These are phyloP conservation scores for Phytophthora cactorum DNA, from an alignment of 352 stramenopile species.

Conservation along the genomic window DNA sequence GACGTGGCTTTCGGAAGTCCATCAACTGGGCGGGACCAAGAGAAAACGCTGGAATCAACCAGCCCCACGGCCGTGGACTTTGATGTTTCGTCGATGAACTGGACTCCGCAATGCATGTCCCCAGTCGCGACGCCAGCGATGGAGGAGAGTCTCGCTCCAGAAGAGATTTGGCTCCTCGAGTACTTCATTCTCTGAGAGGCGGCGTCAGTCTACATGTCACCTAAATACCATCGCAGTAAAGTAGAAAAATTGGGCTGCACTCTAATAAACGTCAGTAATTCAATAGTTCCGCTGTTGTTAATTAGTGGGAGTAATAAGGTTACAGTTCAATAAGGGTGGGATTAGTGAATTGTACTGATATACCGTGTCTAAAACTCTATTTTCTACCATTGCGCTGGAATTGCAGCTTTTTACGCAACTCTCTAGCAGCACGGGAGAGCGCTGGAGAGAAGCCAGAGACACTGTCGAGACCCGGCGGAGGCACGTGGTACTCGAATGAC, in stretches of 20 bases:
- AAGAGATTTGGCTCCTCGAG: slow-evolving; percentile 70
- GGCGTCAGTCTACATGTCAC: slow-evolving; percentile 12
- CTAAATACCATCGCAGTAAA: slow-evolving; percentile 12
- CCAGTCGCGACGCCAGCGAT: slow-evolving; percentile 7
- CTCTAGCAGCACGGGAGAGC: slow-evolving; percentile 54
- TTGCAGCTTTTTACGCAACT: slow-evolving; percentile 47
- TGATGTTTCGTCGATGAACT: slow-evolving; percentile 23
- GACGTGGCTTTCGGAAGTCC: slow-evolving; percentile 9
- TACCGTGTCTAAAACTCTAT: slow-evolving; percentile 1
- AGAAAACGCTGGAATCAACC: slow-evolving; percentile 23
- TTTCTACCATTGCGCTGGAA: slow-evolving; percentile 37
- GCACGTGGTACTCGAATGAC: slow-evolving; percentile 84
- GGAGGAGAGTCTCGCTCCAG: slow-evolving; percentile 30
- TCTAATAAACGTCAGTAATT: slow-evolving; percentile 23
- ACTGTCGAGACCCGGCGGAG: slow-evolving; percentile 45
- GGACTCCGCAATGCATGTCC: slow-evolving; percentile 12
- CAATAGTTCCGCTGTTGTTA: neutral
- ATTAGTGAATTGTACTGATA: slow-evolving; percentile 12
- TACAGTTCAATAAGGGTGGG: too few species aligned
- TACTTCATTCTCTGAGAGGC: slow-evolving; percentile 75
- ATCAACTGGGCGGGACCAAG: neutral
- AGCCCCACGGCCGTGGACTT: slow-evolving; percentile 40
- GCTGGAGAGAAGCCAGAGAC: slow-evolving; percentile 72
- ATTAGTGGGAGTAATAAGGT: too few species aligned
- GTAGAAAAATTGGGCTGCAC: slow-evolving; percentile 8